phyloP scores from a whole-genome alignment of 2,329 filamentous ascomycete genomes.

The Alternaria viburni region DNA sequence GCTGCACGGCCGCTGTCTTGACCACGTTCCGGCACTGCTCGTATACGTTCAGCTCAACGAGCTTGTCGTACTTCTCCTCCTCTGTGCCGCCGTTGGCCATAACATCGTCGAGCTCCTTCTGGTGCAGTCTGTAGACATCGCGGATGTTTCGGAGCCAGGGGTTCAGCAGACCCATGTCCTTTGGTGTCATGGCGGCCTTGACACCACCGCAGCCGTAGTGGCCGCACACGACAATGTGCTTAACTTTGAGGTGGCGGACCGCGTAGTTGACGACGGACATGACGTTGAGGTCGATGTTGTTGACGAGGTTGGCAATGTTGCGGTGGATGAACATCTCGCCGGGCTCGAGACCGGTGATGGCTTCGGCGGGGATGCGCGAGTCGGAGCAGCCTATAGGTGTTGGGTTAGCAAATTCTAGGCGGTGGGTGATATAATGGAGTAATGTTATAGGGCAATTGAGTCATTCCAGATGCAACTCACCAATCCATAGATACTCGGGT shows the following conservation, averaged over 20 bases:
- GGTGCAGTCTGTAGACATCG: constrained; percentile 75
- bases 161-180: constrained; percentile 73
- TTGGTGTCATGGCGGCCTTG: constrained; percentile 66
- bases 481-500: constrained; percentile 69
- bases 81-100: constrained; percentile 20
- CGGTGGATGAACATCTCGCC: constrained; percentile 46
- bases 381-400: constrained; percentile 45
- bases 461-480: constrained; percentile 23
- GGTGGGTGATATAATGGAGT: not conserved
- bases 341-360: constrained; percentile 48
- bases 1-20: constrained; percentile 62
- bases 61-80: constrained; percentile 39
- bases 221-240: constrained; percentile 73
- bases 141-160: constrained; percentile 77
- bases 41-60: constrained; percentile 48
- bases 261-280: constrained; percentile 52
- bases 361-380: constrained; percentile 50
- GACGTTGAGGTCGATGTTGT: constrained; percentile 50
- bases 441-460: not conserved
- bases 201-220: constrained; percentile 74
- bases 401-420: not conserved
- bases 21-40: constrained; percentile 49
- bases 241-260: constrained; percentile 58
- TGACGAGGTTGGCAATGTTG: constrained; percentile 48
- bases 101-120: constrained; percentile 67